phyloP scores from a whole-genome alignment of 495 filamentous ascomycete species.

The Aspergillus conjunctus region DNA sequence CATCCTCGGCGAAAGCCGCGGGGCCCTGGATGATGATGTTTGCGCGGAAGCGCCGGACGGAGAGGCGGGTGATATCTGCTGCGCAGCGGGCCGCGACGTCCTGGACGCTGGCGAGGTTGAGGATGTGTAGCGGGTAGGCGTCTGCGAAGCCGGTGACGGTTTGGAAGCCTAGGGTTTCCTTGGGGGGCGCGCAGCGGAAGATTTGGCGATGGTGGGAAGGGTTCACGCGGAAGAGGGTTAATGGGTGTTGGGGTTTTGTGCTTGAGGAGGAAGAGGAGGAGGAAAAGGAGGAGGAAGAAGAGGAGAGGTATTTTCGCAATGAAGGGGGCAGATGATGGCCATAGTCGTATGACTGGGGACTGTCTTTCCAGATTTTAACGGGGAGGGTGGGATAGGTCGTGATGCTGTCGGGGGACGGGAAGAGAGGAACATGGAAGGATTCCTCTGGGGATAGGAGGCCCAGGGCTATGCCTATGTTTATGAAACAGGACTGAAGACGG shows the following conservation, averaged over 20 bases:
- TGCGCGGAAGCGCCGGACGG: slow-evolving; percentile 73
- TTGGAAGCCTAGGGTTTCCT: slow-evolving; percentile 70
- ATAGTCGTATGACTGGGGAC: slow-evolving; percentile 50
- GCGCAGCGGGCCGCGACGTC: slow-evolving; percentile 58
- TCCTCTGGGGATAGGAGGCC: slow-evolving; percentile 29
- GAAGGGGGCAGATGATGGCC: slow-evolving; percentile 54
- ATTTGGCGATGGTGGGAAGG: slow-evolving; percentile 64
- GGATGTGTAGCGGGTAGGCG: slow-evolving; percentile 82
- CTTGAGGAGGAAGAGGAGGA: too few species aligned
- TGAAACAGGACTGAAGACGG: slow-evolving; percentile 11
- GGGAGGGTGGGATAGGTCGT: slow-evolving; percentile 60
- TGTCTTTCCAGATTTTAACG: slow-evolving; percentile 82
- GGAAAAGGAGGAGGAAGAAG: background rate
- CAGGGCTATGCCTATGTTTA: slow-evolving; percentile 26
- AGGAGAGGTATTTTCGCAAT: slow-evolving; percentile 55
- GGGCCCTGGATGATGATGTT: slow-evolving; percentile 78
- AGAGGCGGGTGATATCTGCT: slow-evolving; percentile 60
- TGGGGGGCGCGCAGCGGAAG: slow-evolving; percentile 72
- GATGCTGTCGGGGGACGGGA: slow-evolving; percentile 56
- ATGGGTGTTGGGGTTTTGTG: slow-evolving; percentile 49
- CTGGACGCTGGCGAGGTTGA: slow-evolving; percentile 73
- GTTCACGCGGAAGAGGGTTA: slow-evolving; percentile 73
- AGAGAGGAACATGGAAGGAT: slow-evolving; percentile 64
- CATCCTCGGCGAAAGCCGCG: slow-evolving; percentile 68
- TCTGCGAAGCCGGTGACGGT: slow-evolving; percentile 81